Conservation (phyloP, 163 green algal species). For the Smithsoniella earleae region DNA sequence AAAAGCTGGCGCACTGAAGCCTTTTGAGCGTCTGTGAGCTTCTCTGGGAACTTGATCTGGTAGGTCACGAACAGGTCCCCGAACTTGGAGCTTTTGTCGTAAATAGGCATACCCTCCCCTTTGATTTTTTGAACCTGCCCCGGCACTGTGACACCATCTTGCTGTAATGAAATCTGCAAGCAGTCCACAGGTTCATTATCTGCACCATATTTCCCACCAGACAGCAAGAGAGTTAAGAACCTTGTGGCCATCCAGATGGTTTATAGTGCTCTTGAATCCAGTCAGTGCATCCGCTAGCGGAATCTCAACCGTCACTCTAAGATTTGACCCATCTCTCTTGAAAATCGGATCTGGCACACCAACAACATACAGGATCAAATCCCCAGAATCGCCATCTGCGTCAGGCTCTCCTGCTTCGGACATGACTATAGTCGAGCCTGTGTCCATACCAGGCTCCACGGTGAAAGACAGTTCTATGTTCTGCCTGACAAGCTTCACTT, state of each 20-base stretch:
- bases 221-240: conserved; percentile 47
- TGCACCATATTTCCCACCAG: neutral
- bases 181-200: conserved; percentile 49
- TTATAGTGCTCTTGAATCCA: conserved; percentile 63
- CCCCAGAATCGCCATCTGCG: conserved; percentile 88
- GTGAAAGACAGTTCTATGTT: conserved; percentile 65
- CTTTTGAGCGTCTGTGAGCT: conserved; percentile 57
- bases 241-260: conserved; percentile 87
- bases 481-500: conserved; percentile 77
- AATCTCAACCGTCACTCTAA: conserved; percentile 70
- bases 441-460: conserved; percentile 81
- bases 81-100: conserved; percentile 37
- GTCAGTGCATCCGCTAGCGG: conserved; percentile 78
- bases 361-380: conserved; percentile 67
- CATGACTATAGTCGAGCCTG: conserved; percentile 84
- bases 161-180: conserved; percentile 58
- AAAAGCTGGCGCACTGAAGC: conserved; percentile 49
- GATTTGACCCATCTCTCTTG: conserved; percentile 55
- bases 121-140: conserved; percentile 31
- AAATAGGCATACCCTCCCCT: conserved; percentile 50
- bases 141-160: conserved; percentile 58
- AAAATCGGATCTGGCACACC: conserved; percentile 50
- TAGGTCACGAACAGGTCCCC: conserved; percentile 81
- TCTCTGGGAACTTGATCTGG: conserved; percentile 69
- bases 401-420: conserved; percentile 96